These are phyloP conservation scores for Suillus variegatus DNA, from an alignment of 768 basidiomycete genomes.

Conservation along the genomic window DNA sequence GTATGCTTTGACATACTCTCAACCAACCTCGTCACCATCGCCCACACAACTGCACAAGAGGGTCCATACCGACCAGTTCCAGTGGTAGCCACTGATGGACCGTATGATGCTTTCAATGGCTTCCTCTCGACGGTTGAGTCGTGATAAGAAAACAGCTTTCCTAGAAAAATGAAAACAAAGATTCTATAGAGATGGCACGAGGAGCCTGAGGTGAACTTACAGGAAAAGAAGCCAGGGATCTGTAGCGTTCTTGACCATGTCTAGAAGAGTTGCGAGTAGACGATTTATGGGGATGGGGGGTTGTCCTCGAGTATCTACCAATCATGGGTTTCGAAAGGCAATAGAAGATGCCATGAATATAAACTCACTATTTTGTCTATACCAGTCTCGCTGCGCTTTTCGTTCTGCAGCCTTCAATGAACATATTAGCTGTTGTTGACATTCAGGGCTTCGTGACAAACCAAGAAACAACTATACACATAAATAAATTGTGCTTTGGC, in stretches of 20 bases:
- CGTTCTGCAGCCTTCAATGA: slow-evolving; percentile 74
- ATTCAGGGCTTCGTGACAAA: slow-evolving; percentile 41
- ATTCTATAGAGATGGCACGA: slow-evolving; percentile 4
- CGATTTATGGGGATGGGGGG: slow-evolving; percentile 67
- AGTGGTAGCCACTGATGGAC: slow-evolving; percentile 78
- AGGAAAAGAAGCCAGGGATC: slow-evolving; percentile 88
- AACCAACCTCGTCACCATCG: slow-evolving; percentile 80
- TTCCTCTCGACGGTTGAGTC: slow-evolving; percentile 77
- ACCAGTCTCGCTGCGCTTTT: slow-evolving; percentile 81
- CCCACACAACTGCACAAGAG: slow-evolving; percentile 77
- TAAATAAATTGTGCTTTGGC: slow-evolving; percentile 75
- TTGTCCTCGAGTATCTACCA: slow-evolving; percentile 66
- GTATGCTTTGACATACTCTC: not conserved
- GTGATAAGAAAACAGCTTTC: slow-evolving; percentile 80
- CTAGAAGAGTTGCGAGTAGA: slow-evolving; percentile 57
- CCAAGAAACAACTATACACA: slow-evolving; percentile 83
- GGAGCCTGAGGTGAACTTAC: slow-evolving; percentile 43
- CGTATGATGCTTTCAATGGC: slow-evolving; percentile 80
- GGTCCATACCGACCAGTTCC: slow-evolving; percentile 96
- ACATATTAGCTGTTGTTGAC: slow-evolving; percentile 10
- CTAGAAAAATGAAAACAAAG: slow-evolving; percentile 39
- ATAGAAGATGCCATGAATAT: not conserved
- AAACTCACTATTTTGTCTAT: slow-evolving; percentile 71
- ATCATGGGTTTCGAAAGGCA: not conserved
- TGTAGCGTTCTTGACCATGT: slow-evolving; percentile 51